phyloP scores from a whole-genome alignment of 805 yeast species.

The baker's yeast (Saccharomyces cerevisiae) region DNA sequence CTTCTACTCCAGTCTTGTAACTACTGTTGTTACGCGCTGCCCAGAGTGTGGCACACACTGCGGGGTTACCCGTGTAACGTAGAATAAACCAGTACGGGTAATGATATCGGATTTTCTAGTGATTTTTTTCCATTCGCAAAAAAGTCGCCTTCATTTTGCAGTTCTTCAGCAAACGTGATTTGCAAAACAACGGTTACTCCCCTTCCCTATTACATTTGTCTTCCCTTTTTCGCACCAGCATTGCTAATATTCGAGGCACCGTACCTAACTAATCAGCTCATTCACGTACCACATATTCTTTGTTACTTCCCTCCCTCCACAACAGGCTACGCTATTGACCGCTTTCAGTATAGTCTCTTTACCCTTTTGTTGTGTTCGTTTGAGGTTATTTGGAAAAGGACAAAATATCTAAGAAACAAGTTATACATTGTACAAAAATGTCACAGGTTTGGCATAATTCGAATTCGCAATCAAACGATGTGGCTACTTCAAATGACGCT shows the following conservation, averaged over 20 bases:
- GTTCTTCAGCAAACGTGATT: background rate
- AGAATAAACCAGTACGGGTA: background rate
- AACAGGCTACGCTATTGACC: background rate
- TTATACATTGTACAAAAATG: background rate
- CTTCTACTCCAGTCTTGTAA: no score
- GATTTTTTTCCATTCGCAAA: background rate
- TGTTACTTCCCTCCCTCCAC: background rate
- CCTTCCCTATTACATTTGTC: background rate
- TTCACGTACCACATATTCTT: background rate
- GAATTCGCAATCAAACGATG: background rate
- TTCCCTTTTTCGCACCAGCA: background rate
- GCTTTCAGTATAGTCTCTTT: background rate
- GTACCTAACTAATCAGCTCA: background rate
- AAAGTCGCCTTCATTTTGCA: background rate
- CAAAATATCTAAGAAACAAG: background rate
- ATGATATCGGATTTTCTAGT: background rate
- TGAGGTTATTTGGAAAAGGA: background rate
- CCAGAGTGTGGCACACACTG: background rate
- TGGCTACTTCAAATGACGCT: background rate
- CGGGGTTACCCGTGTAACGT: background rate
- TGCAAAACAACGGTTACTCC: background rate
- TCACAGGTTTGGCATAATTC: background rate
- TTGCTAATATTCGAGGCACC: background rate
- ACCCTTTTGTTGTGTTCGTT: background rate
- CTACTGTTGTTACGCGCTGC: background rate